Base-by-base conservation (phyloP, 495 filamentous ascomycete species). In the Penicillium lagena region DNA sequence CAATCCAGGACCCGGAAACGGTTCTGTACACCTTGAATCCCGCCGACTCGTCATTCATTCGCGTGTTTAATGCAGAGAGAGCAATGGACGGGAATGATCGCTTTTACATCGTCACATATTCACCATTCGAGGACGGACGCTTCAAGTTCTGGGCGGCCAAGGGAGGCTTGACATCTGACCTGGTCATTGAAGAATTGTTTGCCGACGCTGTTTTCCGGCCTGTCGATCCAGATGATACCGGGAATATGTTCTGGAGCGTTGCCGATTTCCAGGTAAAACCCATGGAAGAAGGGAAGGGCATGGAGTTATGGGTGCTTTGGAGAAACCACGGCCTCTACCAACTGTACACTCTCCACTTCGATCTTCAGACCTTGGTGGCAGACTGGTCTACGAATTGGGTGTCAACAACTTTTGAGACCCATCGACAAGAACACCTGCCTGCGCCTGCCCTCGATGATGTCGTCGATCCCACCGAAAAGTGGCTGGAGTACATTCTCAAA, bases 121-220 rank as follows among this genome's bases (percentile, higher is more conserved):
- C 90, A 29, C 89, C 93, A 8, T 72, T 89, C 54, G 81, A 87
- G 46, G 72, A 89, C 58, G 87, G 89, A 17, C 82, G 89, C 51
- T 96, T 99, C 77, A 97, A 96, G 64, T 90, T 99, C 64, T 99
- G 90, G 89, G 82, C 78, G 40, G 76, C 90, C 3, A 74, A 76
- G 44, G 78, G 82, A 12, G 77, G 82, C 27, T 71, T 81, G 35
- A 75, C 76, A 29, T 77, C 77, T 13, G 75, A 73, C 7, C 58
- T 87, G 7, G 77, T 80, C 9, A 72, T 95, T 12, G 71, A 75
- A 41, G 90, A 95, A 56, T 62, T 87, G 15, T 87, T 82, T 42
- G 72, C 85, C 0, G 72, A 77, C 15, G 42, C 64, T 10, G 60
- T 63, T 6, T 72, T 99, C 27, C 68, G 80, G 35, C 89, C 94